Base-by-base conservation (phyloP, 805 yeast genomes). In the Zygoascus bituminiphila region DNA sequence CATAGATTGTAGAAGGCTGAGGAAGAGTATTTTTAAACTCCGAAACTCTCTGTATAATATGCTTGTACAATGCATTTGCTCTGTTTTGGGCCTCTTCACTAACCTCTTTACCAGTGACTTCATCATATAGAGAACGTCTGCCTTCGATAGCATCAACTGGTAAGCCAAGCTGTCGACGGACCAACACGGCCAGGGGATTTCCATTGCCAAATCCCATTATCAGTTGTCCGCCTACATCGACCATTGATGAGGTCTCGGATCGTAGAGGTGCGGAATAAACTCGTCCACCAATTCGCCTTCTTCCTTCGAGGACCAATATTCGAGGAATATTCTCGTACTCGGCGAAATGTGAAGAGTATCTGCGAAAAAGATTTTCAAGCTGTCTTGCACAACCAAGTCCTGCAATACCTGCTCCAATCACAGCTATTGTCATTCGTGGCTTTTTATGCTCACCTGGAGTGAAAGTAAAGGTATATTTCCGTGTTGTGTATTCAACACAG, bases 311-410 rank as follows among this genome's bases (percentile, higher is more conserved):
- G 3, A 70, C 54, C 9, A 70, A 47, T 10, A 70, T 64, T 9
- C 69, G 64, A 1, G 74, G 74, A 10, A 67, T 43, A 21, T 63
- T 71, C 43, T 68, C 71, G 47, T 64, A 66, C 36, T 68, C 70
- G 17, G 57, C 48, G 42, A 67, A 67, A 7, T 57, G 57, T 26
- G 57, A 51, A 21, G 61, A 58, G 49, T 69, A 68, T 31, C 67
- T 59, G 22, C 60, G 55, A 40, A 67, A 54, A 20, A 70, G 93
- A 66, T 81, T 85, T 45, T 80, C 91, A 45, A 91, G 80, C 72
- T 91, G 98, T 64, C 94, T 93, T 22, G 98, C 96, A 64, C 91
- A 84, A 58, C 96, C 95, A 43, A 93, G 71, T 56, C 98, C 98
- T 22, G 98, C 96, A 49, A 95, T 82, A 44, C 98, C 98, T 5